Percentiles rank a stretch among this genome's conserved stretches.
These are phyloP conservation scores for Ustilago shanxiensis DNA, from an alignment of 1,284 basidiomycete species.

Conservation along the genomic window DNA sequence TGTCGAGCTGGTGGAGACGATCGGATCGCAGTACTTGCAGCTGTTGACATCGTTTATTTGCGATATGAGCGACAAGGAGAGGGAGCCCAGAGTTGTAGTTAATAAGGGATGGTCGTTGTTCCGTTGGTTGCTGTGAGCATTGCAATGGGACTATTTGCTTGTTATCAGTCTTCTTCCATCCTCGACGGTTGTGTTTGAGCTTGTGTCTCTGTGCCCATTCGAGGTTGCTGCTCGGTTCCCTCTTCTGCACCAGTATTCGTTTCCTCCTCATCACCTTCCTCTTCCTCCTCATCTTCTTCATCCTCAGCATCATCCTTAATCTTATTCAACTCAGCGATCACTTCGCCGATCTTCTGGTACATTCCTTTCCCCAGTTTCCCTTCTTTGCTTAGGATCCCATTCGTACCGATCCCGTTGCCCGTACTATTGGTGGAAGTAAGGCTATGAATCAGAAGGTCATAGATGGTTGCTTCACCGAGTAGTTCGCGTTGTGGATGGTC, in stretches of 20 bases:
- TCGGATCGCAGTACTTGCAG: conserved; percentile 23
- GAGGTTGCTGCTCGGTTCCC: background rate
- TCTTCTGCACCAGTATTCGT: no score
- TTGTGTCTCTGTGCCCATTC: background rate
- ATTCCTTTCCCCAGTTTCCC: conserved; percentile 27
- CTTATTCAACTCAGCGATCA: conserved; percentile 6
- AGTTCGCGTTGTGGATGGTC: background rate
- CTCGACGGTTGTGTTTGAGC: background rate
- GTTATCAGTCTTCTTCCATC: conserved; percentile 3
- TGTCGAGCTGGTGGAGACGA: conserved; percentile 39
- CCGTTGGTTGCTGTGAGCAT: conserved; percentile 36
- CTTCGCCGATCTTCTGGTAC: background rate
- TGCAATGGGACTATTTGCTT: background rate
- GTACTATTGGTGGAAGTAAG: background rate
- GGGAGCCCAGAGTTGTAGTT: conserved; percentile 23
- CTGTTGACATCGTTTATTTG: conserved; percentile 18
- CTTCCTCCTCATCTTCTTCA: conserved; percentile 18
- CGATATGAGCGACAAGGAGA: background rate
- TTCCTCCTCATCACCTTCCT: background rate
- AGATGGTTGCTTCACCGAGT: conserved; percentile 25
- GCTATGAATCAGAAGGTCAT: conserved; percentile 22
- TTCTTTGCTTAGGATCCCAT: conserved; percentile 13
- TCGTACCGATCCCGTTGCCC: background rate
- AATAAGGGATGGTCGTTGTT: conserved; percentile 37
- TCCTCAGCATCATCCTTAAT: conserved; percentile 31